phyloP scores from a whole-genome alignment of 1,284 basidiomycete species.

The Cutaneotrichosporon sp. region DNA sequence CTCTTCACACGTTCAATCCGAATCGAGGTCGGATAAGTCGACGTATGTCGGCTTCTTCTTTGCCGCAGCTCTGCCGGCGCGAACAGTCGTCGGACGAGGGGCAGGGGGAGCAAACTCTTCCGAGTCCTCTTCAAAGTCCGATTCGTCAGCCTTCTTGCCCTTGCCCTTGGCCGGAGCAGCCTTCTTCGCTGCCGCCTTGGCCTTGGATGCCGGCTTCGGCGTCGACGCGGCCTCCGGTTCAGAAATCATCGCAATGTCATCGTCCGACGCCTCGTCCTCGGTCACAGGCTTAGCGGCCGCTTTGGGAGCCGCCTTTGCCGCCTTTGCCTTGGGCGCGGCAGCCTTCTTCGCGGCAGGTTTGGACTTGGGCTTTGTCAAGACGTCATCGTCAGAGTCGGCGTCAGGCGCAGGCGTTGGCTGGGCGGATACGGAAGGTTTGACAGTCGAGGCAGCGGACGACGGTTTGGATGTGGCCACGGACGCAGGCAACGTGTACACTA shows the following conservation, averaged over 20 bases:
- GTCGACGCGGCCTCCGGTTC: neutral
- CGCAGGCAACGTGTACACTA: slow-evolving; percentile 32
- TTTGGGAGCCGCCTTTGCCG: slow-evolving; percentile 10
- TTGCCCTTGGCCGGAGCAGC: slow-evolving; percentile 13
- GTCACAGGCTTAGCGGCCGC: neutral
- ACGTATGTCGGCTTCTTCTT: slow-evolving; percentile 20
- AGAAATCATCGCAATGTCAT: neutral
- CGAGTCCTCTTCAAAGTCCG: slow-evolving; percentile 19
- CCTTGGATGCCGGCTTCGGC: slow-evolving; percentile 6
- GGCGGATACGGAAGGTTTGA: slow-evolving; percentile 8
- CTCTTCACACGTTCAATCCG: slow-evolving; percentile 1
- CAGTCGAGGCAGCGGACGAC: slow-evolving; percentile 3
- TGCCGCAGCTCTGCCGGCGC: slow-evolving; percentile 10
- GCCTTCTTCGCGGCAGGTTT: slow-evolving; percentile 4
- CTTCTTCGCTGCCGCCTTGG: slow-evolving; percentile 12
- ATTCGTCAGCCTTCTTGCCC: slow-evolving; percentile 12
- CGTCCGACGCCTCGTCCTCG: slow-evolving; percentile 4
- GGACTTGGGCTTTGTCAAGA: slow-evolving; percentile 12
- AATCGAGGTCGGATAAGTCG: slow-evolving; percentile 17
- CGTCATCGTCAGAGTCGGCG: slow-evolving; percentile 17
- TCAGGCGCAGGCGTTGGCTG: slow-evolving; percentile 27
- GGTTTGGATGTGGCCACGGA: slow-evolving; percentile 23
- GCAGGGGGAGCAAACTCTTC: neutral
- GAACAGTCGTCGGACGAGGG: slow-evolving; percentile 4
- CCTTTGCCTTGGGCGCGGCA: neutral